These are phyloP conservation scores for Paracamarosporium sp. DNA, from an alignment of 2,329 filamentous ascomycete genomes.

Conservation along the genomic window DNA sequence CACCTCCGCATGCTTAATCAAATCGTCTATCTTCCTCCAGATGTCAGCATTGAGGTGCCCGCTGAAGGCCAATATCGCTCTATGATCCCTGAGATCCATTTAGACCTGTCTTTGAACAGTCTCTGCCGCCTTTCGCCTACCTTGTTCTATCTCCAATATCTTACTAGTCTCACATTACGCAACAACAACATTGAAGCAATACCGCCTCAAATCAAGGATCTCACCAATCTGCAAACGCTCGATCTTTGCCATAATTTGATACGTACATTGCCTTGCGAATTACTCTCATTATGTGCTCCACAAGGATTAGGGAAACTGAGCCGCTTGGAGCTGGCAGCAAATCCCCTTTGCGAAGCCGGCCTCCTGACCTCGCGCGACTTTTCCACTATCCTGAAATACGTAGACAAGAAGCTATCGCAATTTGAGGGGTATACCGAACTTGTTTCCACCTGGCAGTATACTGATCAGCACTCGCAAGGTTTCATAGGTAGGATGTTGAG, in stretches of 20 bases:
- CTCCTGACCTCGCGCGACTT: neutral
- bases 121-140: conserved; percentile 26
- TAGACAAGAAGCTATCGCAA: neutral
- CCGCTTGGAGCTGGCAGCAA: conserved; percentile 21
- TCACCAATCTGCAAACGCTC: conserved; percentile 26
- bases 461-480: conserved; percentile 13
- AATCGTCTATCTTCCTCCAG: conserved; percentile 30
- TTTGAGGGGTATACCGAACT: neutral
- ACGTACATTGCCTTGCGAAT: conserved; percentile 31
- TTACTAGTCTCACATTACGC: conserved; percentile 32
- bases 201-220: conserved; percentile 30
- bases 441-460: neutral
- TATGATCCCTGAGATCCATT: conserved; percentile 31
- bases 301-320: conserved; percentile 22
- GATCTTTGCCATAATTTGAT: conserved; percentile 33
- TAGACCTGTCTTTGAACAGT: conserved; percentile 31
- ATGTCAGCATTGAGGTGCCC: conserved; percentile 32
- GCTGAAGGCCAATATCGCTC: conserved; percentile 38
- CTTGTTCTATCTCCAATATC: conserved; percentile 32
- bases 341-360: conserved; percentile 20
- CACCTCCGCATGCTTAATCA: conserved; percentile 31
- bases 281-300: conserved; percentile 26
- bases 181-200: conserved; percentile 35
- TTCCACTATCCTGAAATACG: neutral
- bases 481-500: neutral